Conservation (phyloP, 768 basidiomycete genomes). For the Kockovaella imperatae region DNA sequence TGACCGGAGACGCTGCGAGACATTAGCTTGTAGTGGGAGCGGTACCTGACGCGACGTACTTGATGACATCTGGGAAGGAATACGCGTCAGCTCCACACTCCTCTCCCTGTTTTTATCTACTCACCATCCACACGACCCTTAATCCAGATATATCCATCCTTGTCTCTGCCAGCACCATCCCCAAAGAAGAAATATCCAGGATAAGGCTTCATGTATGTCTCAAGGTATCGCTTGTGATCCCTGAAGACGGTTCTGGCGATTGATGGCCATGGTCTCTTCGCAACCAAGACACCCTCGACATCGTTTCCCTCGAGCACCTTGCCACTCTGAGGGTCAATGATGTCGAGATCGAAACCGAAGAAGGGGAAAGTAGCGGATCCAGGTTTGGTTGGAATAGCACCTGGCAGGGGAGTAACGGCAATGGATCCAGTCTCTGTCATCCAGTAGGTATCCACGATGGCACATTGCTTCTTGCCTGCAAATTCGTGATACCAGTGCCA, state of each 20-base stretch:
- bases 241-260: constrained; percentile 86
- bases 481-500: constrained; percentile 99
- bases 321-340: constrained; percentile 78
- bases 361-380: constrained; percentile 96
- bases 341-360: constrained; percentile 84
- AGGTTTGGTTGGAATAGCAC: constrained; percentile 90
- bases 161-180: constrained; percentile 88
- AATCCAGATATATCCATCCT: constrained; percentile 98
- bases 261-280: constrained; percentile 87
- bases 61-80: constrained; percentile 69
- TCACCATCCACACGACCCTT: constrained; percentile 89
- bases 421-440: constrained; percentile 98
- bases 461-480: constrained; percentile 78
- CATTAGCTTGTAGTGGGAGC: neutral
- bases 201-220: constrained; percentile 77
- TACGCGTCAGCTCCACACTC: neutral
- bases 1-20: constrained; percentile 75
- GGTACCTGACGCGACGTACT: constrained; percentile 45
- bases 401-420: constrained; percentile 89
- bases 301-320: constrained; percentile 62
- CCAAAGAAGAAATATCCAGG: constrained; percentile 94
- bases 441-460: constrained; percentile 80
- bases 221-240: constrained; percentile 80
- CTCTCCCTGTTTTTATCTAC: constrained; percentile 23
- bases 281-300: constrained; percentile 82